Evolutionary conservation across 2,329 filamentous ascomycete species (phyloP).

Genomic region (Alternaria hordeiaustralica): DNA sequence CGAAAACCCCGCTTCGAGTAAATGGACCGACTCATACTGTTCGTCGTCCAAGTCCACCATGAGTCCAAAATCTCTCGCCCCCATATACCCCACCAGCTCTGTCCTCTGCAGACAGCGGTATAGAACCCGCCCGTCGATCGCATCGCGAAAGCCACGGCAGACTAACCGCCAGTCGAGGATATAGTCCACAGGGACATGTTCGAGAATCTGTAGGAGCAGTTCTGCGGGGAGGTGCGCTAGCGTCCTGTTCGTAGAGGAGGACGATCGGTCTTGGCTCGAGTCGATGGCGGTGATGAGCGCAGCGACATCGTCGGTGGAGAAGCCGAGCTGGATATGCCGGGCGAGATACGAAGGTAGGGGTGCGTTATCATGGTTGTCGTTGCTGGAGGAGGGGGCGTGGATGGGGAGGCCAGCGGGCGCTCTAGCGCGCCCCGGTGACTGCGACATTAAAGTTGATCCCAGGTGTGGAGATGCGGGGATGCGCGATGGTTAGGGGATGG

Average conservation of each 20-base stretch:
- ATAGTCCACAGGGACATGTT: conserved; percentile 34
- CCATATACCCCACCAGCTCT: conserved; percentile 32
- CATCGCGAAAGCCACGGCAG: conserved; percentile 40
- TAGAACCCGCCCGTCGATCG: conserved; percentile 37
- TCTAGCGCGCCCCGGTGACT: not conserved
- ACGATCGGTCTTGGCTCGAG: conserved; percentile 27
- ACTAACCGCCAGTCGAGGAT: conserved; percentile 38
- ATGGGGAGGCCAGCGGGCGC: not conserved
- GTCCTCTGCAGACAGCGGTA: conserved; percentile 31
- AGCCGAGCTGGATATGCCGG: conserved; percentile 32
- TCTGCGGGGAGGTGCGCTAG: conserved; percentile 39
- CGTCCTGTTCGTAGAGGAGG: not conserved
- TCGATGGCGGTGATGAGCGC: conserved; percentile 39
- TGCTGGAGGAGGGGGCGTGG: not conserved
- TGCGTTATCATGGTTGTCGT: not conserved
- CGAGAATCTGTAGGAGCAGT: conserved; percentile 35
- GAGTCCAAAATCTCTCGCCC: not conserved
- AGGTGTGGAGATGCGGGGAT: conserved; percentile 5
- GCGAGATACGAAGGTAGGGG: conserved; percentile 30
- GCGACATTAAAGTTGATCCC: conserved; percentile 2
- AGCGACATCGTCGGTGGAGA: conserved; percentile 33
- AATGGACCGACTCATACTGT: conserved; percentile 22
- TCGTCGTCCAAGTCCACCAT: conserved; percentile 15
- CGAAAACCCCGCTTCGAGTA: conserved; percentile 23
- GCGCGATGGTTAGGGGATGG: conserved; percentile 3